Evolutionary conservation across 768 basidiomycete genomes (phyloP).

Genomic region (Phaffia tasmanica): DNA sequence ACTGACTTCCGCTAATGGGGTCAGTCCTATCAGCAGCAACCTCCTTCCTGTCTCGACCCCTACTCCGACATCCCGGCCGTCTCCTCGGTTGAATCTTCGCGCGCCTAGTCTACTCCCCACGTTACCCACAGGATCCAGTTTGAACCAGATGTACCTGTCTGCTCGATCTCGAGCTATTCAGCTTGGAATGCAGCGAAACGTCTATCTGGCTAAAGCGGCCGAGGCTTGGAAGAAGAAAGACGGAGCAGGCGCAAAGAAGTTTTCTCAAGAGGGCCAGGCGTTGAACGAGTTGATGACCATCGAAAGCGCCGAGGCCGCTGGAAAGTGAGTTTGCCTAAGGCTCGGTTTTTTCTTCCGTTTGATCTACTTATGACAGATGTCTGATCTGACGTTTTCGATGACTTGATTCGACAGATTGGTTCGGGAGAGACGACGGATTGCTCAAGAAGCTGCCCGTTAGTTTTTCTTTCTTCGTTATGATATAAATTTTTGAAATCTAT

Average conservation of each 20-base stretch:
- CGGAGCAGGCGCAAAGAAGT: constrained; percentile 87
- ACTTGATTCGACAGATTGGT: constrained; percentile 49
- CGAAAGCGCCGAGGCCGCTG: constrained; percentile 77
- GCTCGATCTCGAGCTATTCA: constrained; percentile 81
- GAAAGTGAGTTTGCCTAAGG: constrained; percentile 26
- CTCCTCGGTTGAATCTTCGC: constrained; percentile 72
- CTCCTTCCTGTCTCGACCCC: constrained; percentile 25
- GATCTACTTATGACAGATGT: not conserved
- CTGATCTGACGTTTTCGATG: not conserved
- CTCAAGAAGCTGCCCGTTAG: constrained; percentile 60
- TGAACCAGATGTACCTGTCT: constrained; percentile 73
- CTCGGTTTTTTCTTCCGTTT: not conserved
- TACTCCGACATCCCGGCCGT: constrained; percentile 42
- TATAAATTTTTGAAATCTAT: too few relatives aligned
- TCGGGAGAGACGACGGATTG: constrained; percentile 61
- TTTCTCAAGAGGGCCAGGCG: constrained; percentile 86
- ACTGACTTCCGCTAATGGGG: constrained; percentile 17
- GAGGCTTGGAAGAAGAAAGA: constrained; percentile 94
- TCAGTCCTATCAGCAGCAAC: constrained; percentile 25
- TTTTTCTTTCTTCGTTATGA: constrained; percentile 31
- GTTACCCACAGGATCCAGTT: constrained; percentile 66
- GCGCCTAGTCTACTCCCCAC: constrained; percentile 77
- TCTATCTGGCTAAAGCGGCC: constrained; percentile 84
- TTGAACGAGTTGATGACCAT: constrained; percentile 78
- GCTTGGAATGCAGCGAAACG: constrained; percentile 85